Base-by-base conservation (phyloP, 345 rosid species). In the Citrus trifoliata region DNA sequence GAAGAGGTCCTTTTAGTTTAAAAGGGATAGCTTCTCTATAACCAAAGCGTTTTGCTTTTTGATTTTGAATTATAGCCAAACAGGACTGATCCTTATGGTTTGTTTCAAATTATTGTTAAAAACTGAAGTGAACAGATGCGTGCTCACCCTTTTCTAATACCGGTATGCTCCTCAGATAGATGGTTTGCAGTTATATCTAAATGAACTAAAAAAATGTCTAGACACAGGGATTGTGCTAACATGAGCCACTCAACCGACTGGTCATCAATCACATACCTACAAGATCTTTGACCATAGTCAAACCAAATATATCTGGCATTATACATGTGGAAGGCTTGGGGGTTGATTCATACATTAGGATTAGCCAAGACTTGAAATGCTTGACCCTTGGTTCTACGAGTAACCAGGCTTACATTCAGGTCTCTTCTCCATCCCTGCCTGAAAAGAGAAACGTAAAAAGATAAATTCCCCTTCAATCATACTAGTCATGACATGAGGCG, bases 281-380 rank as follows among this genome's bases (percentile, higher is more conserved):
- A 67, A 76, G 64, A 84, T 61, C 61, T 78, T 81, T 76, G 84
- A 83, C 67, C 79, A 76, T 74, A 75, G 37, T 82, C 82, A 82
- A 88, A 84, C 79, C 79, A 82, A 63, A 75, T 71, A 46, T 27
- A 88, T 33, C 56, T 4, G 70, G 73, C 71, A 83, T 53, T 73
- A 82, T 53, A 80, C 58, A 79, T 70, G 82, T 76, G 69, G 84
- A 85, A 87, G 81, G 82, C 78, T 53, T 73, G 83, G 66, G 83
- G 66, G 67, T 82, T 80, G 80, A 78, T 75, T 84, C 86, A 81
- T 89, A 94, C 97, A 85, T 94, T 90, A 70, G 96, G 86, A 80
- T 83, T 89, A 2, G 96, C 95, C 80, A 90, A 88, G 62, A 93
- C 74, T 51, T 67, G 88, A 77, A 90, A 88, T 72, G 88, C 88